Base-by-base conservation (phyloP, 2,329 filamentous ascomycete species). In the Zalaria obscura region DNA sequence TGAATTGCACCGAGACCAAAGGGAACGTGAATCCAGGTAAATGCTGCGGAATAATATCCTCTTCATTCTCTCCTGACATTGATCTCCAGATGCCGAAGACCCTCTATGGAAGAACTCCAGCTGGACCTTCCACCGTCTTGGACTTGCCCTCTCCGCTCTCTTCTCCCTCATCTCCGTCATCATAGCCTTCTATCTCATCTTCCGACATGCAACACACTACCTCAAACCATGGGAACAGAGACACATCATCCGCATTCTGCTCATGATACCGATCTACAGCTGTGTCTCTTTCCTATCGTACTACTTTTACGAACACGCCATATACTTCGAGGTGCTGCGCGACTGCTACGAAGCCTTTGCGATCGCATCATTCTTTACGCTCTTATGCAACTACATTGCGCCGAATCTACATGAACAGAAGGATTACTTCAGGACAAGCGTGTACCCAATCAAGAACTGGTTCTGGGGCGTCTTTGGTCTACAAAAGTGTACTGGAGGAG, bases 271-370 rank as follows among this genome's bases (percentile, higher is more conserved):
- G 33, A 69, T 93, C 46, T 93, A 93, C 60, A 71, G 80, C 39
- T 67, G 78, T 33, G 78, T 86, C 18, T 78, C 82, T 29, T 83
- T 83, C 55, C 70, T 89, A 32, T 78, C 78, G 45, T 76, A 85
- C 51, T 69, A 73, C 49, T 87, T 74, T 64, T 89, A 91, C 66
- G 75, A 72, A 57, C 74, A 87, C 53, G 76, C 80, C 38, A 75
- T 91, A 43, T 93, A 93, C 64, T 91, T 81, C 58, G 73, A 84
- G 54, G 78, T 91, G 40, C 66, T 89, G 35, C 77, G 82, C 52
- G 82, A 91, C 58, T 89, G 83, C 62, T 93, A 93, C 60, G 86
- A 93, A 64, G 84, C 86, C 7, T 89, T 93, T 53, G 83, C 84
- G 43, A 88, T 93, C 48, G 80, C 83, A 27, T 83, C 82, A 48